These are phyloP conservation scores for Larix kaempferi DNA, from an alignment of 75 land plant species.

Conservation along the genomic window DNA sequence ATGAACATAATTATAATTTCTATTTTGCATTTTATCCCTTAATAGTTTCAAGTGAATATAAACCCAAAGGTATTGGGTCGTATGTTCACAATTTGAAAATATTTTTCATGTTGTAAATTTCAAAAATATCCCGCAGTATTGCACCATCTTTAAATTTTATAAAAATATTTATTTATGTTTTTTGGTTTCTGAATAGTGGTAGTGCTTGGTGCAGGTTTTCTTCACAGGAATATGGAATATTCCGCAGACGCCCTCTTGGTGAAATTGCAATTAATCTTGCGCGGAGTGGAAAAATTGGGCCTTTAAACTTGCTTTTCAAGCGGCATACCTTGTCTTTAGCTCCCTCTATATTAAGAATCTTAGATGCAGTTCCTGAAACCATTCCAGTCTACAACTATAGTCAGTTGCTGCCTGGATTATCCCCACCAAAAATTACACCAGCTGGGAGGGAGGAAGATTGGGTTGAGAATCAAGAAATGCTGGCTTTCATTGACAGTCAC, in stretches of 20 bases:
- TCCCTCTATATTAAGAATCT: slow-evolving; percentile 57
- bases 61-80: no score
- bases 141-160: no score
- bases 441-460: slow-evolving; percentile 66
- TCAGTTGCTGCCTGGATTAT: slow-evolving; percentile 74
- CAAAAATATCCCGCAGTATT: no score
- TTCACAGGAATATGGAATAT: slow-evolving; percentile 57
- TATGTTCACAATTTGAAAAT: no score
- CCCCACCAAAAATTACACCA: slow-evolving; percentile 42
- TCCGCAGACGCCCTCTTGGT: slow-evolving; percentile 47
- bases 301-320: slow-evolving; percentile 85
- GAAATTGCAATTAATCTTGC: slow-evolving; percentile 70
- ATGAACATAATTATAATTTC: no score
- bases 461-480: slow-evolving; percentile 73
- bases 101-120: no score
- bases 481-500: slow-evolving; percentile 33
- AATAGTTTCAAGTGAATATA: no score
- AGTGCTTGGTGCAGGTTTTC: slow-evolving; percentile 7
- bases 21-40: no score
- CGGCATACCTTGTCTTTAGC: slow-evolving; percentile 83
- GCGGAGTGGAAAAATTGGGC: slow-evolving; percentile 88
- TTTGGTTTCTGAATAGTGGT: no score
- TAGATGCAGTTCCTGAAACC: slow-evolving; percentile 91
- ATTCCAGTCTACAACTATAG: slow-evolving; percentile 77
- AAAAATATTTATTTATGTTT: no score